These are phyloP conservation scores for Cytospora chrysosperma DNA, from an alignment of 2,329 filamentous ascomycete genomes.

Conservation along the genomic window DNA sequence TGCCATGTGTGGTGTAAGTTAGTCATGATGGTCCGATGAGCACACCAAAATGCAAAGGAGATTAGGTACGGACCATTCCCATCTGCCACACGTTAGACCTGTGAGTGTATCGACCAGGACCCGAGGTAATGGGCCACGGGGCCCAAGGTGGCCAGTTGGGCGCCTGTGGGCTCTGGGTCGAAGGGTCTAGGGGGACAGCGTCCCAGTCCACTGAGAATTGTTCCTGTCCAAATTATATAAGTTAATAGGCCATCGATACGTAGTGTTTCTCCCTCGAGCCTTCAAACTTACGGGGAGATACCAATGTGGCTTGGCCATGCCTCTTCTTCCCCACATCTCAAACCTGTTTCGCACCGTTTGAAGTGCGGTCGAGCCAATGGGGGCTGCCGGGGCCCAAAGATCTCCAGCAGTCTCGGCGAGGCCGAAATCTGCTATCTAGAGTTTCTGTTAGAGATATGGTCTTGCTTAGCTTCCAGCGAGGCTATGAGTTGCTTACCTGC, in stretches of 20 bases:
- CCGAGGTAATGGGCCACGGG: neutral
- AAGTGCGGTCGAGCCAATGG: no score
- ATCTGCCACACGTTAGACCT: conserved; percentile 13
- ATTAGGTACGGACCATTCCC: conserved; percentile 1
- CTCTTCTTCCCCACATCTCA: neutral
- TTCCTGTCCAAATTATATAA: neutral
- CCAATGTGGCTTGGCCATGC: neutral
- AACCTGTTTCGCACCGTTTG: neutral
- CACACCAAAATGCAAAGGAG: neutral
- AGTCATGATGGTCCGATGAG: neutral
- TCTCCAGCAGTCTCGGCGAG: neutral
- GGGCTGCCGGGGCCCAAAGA: neutral
- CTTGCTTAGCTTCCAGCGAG: neutral
- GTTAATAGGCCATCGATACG: neutral
- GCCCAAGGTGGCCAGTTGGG: neutral
- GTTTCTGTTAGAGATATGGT: neutral
- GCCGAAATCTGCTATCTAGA: conserved; percentile 1
- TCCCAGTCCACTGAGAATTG: conserved; percentile 11
- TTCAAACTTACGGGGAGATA: neutral
- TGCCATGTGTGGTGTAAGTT: neutral
- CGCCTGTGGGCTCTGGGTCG: neutral
- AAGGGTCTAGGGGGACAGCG: neutral
- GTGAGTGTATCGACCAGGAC: neutral
- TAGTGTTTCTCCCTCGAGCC: neutral
- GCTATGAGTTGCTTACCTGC: neutral